These are phyloP conservation scores for Xylariomycetidae sp. DNA, from an alignment of 2,329 filamentous ascomycete genomes.

Conservation along the genomic window DNA sequence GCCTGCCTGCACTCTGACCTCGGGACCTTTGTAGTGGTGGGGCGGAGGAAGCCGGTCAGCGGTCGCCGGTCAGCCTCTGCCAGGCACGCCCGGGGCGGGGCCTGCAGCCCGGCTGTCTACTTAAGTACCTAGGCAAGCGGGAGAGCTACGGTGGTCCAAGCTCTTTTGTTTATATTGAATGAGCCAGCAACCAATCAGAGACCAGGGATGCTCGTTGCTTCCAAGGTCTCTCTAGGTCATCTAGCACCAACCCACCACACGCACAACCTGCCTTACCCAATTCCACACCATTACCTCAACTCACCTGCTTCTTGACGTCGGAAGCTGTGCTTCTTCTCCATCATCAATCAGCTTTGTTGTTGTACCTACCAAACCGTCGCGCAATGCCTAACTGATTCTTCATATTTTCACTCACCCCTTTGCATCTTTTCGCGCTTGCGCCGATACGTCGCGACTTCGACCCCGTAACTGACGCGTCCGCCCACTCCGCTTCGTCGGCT, in stretches of 20 bases:
- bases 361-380: neutral
- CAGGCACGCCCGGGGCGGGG: too few relatives aligned
- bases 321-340: neutral
- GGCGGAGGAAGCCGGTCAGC: too few relatives aligned
- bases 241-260: conserved; percentile 6
- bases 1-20: too few relatives aligned
- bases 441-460: conserved; percentile 12
- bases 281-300: neutral
- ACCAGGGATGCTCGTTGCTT: conserved; percentile 1
- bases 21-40: too few relatives aligned
- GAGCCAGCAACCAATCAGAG: conserved; percentile 15
- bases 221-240: conserved; percentile 4
- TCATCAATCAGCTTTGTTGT: neutral
- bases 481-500: conserved; percentile 1
- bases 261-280: conserved; percentile 5
- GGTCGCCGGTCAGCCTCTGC: too few relatives aligned
- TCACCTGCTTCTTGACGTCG: neutral
- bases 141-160: conserved; percentile 16
- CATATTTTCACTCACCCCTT: neutral
- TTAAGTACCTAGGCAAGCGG: neutral
- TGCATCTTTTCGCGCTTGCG: conserved; percentile 2
- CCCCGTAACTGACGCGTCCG: conserved; percentile 19
- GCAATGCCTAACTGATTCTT: neutral
- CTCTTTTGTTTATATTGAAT: conserved; percentile 22
- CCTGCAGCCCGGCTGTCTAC: neutral